A percentile compares a stretch with the other conserved stretches of the same genome.
phyloP scores from a whole-genome alignment of 306 rosid genomes.

The Canavalia gladiata region DNA sequence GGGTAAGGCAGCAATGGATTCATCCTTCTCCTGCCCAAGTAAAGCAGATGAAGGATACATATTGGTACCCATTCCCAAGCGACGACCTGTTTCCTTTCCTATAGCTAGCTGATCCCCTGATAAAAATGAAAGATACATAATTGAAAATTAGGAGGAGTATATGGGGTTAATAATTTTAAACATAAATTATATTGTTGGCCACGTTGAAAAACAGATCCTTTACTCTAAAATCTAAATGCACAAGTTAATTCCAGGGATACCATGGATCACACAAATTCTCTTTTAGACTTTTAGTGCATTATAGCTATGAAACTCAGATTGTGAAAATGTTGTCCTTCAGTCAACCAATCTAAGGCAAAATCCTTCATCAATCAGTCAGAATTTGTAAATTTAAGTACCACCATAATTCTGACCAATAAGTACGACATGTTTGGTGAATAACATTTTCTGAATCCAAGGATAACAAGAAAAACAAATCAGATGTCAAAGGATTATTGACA shows the following conservation, averaged over 20 bases:
- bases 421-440: slow-evolving; percentile 5
- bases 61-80: slow-evolving; percentile 99
- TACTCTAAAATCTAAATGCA: slow-evolving; percentile 4
- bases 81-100: slow-evolving; percentile 99
- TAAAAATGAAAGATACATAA: slow-evolving; percentile 30
- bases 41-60: slow-evolving; percentile 99
- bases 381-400: slow-evolving; percentile 7
- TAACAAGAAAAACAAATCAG: neutral
- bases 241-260: slow-evolving; percentile 28
- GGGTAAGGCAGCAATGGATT: slow-evolving; percentile 88
- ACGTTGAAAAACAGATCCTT: neutral
- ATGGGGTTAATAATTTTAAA: neutral
- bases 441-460: slow-evolving; percentile 19
- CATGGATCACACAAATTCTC: neutral
- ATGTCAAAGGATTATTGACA: neutral
- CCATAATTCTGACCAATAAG: slow-evolving; percentile 9
- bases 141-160: slow-evolving; percentile 9
- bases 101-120: slow-evolving; percentile 98
- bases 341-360: slow-evolving; percentile 9
- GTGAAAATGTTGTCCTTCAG: neutral
- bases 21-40: slow-evolving; percentile 94
- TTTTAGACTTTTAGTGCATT: neutral
- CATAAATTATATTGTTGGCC: slow-evolving; percentile 16
- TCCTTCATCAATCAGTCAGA: neutral
- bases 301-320: neutral